phyloP scores from a whole-genome alignment of 2,329 filamentous ascomycete species.

The Fusarium tricinctum region DNA sequence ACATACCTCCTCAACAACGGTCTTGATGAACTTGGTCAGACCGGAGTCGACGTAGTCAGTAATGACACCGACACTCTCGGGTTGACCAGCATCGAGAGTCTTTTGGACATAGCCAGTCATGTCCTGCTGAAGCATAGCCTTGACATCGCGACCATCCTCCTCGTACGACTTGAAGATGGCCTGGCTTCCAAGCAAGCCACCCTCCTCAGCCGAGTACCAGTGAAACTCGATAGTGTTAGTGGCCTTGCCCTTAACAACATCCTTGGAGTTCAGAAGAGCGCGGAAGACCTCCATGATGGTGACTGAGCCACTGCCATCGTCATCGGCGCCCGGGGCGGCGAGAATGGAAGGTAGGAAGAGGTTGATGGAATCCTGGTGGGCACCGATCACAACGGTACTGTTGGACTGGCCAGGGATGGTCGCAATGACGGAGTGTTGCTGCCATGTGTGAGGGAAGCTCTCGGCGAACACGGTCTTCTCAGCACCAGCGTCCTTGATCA shows the following conservation, averaged over 20 bases:
- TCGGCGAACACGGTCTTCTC: constrained; percentile 76
- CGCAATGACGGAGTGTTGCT: constrained; percentile 91
- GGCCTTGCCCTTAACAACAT: constrained; percentile 78
- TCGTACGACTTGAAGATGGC: constrained; percentile 89
- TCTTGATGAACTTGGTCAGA: constrained; percentile 91
- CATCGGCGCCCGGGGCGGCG: constrained; percentile 91
- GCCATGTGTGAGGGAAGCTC: constrained; percentile 86
- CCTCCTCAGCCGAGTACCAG: constrained; percentile 94
- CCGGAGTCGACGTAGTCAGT: constrained; percentile 88
- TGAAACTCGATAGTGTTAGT: constrained; percentile 95
- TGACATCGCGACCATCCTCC: constrained; percentile 79
- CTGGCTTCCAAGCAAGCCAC: constrained; percentile 87
- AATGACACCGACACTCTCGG: constrained; percentile 91
- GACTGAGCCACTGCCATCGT: constrained; percentile 92
- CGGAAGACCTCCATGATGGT: constrained; percentile 94
- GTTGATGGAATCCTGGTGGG: constrained; percentile 96
- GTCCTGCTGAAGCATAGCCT: constrained; percentile 98
- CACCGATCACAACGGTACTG: constrained; percentile 89
- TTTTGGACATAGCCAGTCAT: constrained; percentile 93
- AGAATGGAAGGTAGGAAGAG: constrained; percentile 87
- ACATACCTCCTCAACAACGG: constrained; percentile 74
- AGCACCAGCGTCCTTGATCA: constrained; percentile 79
- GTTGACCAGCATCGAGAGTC: constrained; percentile 84
- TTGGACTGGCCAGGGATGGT: constrained; percentile 89
- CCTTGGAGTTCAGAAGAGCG: constrained; percentile 79